Conservation (phyloP, 371 early-diverging fungal species). For the Blakeslea trispora region DNA sequence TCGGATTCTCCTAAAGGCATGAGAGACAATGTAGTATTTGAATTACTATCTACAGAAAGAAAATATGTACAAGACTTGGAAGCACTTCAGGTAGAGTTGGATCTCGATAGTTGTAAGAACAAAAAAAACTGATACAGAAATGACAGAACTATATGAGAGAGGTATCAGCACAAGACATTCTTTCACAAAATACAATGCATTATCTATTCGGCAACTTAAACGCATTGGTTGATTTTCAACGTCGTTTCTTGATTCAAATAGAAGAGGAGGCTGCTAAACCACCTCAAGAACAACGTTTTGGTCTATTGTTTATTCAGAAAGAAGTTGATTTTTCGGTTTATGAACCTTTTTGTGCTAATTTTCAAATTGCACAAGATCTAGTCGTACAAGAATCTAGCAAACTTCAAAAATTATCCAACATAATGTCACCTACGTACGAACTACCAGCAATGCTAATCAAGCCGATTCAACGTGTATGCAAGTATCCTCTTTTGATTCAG, state of each 20-base stretch:
- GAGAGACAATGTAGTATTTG: constrained; percentile 85
- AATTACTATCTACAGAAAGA: constrained; percentile 89
- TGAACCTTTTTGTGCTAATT: constrained; percentile 93
- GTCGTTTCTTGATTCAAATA: constrained; percentile 87
- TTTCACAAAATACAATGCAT: constrained; percentile 76
- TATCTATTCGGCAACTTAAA: constrained; percentile 90
- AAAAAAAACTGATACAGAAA: not conserved
- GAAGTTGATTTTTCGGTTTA: constrained; percentile 90
- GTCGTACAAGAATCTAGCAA: constrained; percentile 48
- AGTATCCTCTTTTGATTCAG: constrained; percentile 88
- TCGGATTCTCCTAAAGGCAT: constrained; percentile 69
- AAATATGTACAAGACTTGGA: constrained; percentile 89
- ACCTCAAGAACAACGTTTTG: constrained; percentile 86
- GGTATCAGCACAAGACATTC: constrained; percentile 54
- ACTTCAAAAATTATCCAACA: constrained; percentile 56
- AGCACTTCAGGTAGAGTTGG: constrained; percentile 41
- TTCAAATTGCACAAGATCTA: constrained; percentile 69
- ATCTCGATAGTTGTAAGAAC: constrained; percentile 1
- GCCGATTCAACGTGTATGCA: constrained; percentile 96
- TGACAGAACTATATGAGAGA: constrained; percentile 52
- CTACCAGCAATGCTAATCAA: constrained; percentile 92
- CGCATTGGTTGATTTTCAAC: constrained; percentile 94
- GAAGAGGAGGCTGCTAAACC: constrained; percentile 77
- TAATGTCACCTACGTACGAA: constrained; percentile 83
- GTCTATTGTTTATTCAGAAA: constrained; percentile 72